Evolutionary conservation across 148 eudicot genomes (phyloP), one percentile per base, ranked within the genome.

Genomic region (Fagopyrum tataricum): DNA sequence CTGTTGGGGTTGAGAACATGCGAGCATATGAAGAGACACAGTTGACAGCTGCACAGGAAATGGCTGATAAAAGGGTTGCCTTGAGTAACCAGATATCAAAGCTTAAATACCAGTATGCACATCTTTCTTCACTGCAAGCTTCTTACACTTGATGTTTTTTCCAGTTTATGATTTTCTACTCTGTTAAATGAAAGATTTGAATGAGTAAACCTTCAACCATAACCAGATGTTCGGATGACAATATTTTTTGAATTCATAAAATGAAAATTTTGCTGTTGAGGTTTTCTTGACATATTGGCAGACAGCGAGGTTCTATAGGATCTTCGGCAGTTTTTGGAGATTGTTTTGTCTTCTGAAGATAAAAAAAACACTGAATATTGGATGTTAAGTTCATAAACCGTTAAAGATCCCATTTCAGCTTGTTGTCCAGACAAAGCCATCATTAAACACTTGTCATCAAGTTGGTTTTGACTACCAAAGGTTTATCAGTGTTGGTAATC

Each of bases 11-110:
- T 71, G 89, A 83, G 70, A 89, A 87, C 76, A 92, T 96, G 70
- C 94, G 97, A 68, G 96, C 85, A 75, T 96, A 96, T 78, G 99
- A 95, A 78, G 97, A 96, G 76, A 92, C 91, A 53, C 96, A 92
- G 84, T 93, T 92, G 69, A 82, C 88, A 61, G 97, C 83, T 79
- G 96, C 88, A 75, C 84, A 91, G 68, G 84, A 88, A 73, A 81
- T 85, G 73, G 85, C 90, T 77, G 94, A 93, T 74, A 87, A 90
- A 83, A 90, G 89, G 76, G 89, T 84, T 77, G 75, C 83, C 77
- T 79, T 96, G 88, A 84, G 89, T 72, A 89, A 80, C 85, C 97
- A 95, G 85, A 96, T 90, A 49, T 88, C 96, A 73, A 92, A 92
- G 87, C 78, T 96, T 76, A 95, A 89, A 74, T 92, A 86, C 80